Conservation (phyloP, 2,329 filamentous ascomycete species). For the Fusarium sororula region DNA sequence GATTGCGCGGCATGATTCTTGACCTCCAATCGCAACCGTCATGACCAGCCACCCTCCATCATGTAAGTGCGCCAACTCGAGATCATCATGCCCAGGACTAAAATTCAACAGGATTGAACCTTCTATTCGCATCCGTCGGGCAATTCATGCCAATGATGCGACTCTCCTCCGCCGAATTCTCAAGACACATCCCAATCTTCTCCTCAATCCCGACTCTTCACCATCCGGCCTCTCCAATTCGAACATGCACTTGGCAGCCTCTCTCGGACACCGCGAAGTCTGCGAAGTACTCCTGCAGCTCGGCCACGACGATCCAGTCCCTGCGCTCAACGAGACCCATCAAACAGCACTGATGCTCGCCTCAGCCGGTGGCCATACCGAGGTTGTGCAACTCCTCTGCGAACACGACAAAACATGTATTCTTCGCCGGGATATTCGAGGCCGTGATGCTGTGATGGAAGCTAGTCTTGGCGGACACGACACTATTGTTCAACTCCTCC, state of each 20-base stretch:
- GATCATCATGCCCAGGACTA: background rate
- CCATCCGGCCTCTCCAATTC: conserved; percentile 78
- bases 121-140: conserved; percentile 79
- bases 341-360: conserved; percentile 87
- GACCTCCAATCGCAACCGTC: conserved; percentile 32
- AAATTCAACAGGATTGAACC: conserved; percentile 72
- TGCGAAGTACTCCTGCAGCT: conserved; percentile 75
- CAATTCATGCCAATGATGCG: conserved; percentile 78
- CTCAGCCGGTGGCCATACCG: conserved; percentile 72
- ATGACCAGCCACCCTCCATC: conserved; percentile 36
- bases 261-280: conserved; percentile 74
- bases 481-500: conserved; percentile 70
- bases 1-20: conserved; percentile 35
- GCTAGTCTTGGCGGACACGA: conserved; percentile 69
- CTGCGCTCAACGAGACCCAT: conserved; percentile 80
- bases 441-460: conserved; percentile 78
- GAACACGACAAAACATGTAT: conserved; percentile 71
- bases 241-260: conserved; percentile 82
- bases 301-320: conserved; percentile 77
- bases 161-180: conserved; percentile 81
- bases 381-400: conserved; percentile 77
- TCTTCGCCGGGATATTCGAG: conserved; percentile 70
- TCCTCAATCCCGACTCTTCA: conserved; percentile 82
- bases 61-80: conserved; percentile 28
- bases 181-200: conserved; percentile 72